Evolutionary conservation across 768 basidiomycete species (phyloP), one percentile per base, ranked within the genome.

Genomic region (Pleurotus sapidus): DNA sequence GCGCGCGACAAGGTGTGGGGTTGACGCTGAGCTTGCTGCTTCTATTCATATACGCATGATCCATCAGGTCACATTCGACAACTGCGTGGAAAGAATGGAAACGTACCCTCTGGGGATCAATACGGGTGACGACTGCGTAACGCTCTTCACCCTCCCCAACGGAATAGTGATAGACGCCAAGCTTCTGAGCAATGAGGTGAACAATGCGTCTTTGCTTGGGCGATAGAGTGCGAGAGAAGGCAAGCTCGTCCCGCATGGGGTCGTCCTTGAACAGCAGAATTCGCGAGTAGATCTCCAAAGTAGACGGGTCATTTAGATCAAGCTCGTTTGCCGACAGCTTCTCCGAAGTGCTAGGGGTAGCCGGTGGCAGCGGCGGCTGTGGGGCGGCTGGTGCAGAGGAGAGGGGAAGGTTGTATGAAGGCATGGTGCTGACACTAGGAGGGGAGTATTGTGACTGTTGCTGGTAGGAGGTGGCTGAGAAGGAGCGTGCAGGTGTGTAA

Each of bases 241-340:
- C 95, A 55, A 98, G 85, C 70, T 98, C 95, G 65, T 98, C 95
- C 37, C 96, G 83, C 93, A 98, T 95, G 64, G 83, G 86, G 70
- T 98, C 95, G 64, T 97, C 95, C 77, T 96, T 98, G 86, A 99
- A 99, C 39, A 98, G 79, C 39, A 98, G 76, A 61, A 98, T 91
- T 63, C 95, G 84, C 49, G 97, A 98, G 70, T 98, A 98, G 63
- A 99, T 97, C 72, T 98, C 96, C 63, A 99, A 77, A 7, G 95
- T 96, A 24, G 89, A 87, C 3, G 96, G 89, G 70, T 99, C 97
- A 65, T 98, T 98, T 64, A 98, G 78, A 71, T 99, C 96, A 57
- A 99, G 81, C 72, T 97, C 94, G 53, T 83, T 78, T 20, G 78
- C 68, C 12, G 79, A 78, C 24, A 76, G 74, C 64, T 90, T 90